These are phyloP conservation scores for Lactarius sanguifluus DNA, from an alignment of 768 basidiomycete genomes.

Conservation along the genomic window DNA sequence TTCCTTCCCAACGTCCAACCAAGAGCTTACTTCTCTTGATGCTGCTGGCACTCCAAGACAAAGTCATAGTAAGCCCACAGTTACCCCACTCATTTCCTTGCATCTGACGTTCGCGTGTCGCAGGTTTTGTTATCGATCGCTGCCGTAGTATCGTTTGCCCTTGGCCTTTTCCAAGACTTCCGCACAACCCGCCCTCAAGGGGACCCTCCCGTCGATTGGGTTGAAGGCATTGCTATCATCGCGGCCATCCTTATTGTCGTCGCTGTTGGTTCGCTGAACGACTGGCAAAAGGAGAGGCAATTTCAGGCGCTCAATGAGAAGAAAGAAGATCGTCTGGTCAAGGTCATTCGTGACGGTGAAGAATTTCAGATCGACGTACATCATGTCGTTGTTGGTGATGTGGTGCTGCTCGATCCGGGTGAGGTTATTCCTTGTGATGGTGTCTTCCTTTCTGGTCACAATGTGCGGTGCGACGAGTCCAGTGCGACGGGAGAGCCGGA, in stretches of 20 bases:
- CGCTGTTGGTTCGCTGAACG: constrained; percentile 90
- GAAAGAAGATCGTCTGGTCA: constrained; percentile 91
- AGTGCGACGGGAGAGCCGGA: constrained; percentile 97
- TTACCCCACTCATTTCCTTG: background rate
- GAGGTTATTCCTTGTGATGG: constrained; percentile 97
- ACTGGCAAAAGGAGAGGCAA: constrained; percentile 98
- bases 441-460: constrained; percentile 88
- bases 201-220: constrained; percentile 82
- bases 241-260: constrained; percentile 76
- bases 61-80: constrained; percentile 50
- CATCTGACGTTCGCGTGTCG: constrained; percentile 41
- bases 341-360: constrained; percentile 47
- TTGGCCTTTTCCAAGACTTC: constrained; percentile 95
- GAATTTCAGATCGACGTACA: constrained; percentile 40
- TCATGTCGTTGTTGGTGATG: constrained; percentile 93
- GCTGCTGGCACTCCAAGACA: constrained; percentile 64
- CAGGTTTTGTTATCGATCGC: constrained; percentile 89
- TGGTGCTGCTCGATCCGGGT: constrained; percentile 89
- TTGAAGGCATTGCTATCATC: constrained; percentile 86
- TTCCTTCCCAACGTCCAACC: constrained; percentile 47
- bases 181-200: constrained; percentile 58
- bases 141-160: constrained; percentile 84
- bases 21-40: constrained; percentile 54
- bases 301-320: constrained; percentile 92
- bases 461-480: constrained; percentile 93